These are phyloP conservation scores for Pneumocystis murina DNA, from an alignment of 1,139 yeast genomes.

Conservation along the genomic window DNA sequence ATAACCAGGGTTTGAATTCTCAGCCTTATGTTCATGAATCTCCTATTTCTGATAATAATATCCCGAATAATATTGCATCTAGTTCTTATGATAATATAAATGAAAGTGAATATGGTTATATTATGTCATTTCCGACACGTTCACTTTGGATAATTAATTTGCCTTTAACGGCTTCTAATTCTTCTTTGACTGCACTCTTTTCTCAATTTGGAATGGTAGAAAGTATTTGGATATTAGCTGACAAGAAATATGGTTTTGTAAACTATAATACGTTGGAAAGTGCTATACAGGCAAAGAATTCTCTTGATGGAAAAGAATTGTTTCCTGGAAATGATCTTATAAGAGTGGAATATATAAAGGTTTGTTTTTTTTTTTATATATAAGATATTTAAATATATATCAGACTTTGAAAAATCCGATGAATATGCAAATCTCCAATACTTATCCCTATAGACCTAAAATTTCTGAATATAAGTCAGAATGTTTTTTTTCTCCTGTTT, in stretches of 20 bases:
- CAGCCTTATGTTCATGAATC: neutral
- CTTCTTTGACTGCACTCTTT: conserved; percentile 33
- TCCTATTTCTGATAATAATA: neutral
- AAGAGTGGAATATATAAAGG: conserved; percentile 29
- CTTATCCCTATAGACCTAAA: neutral
- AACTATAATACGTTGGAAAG: conserved; percentile 58
- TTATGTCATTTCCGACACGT: conserved; percentile 39
- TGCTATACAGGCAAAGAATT: conserved; percentile 65
- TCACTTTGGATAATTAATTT: conserved; percentile 64
- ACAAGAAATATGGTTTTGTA: conserved; percentile 47
- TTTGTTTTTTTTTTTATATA: conserved; percentile 11
- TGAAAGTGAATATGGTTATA: neutral
- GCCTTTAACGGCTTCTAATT: conserved; percentile 38
- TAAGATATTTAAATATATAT: conserved; percentile 1
- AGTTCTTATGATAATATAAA: neutral
- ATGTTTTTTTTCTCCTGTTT: neutral
- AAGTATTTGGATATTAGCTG: conserved; percentile 43
- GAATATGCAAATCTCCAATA: neutral
- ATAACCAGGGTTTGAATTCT: conserved; percentile 7
- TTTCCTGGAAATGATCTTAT: conserved; percentile 46
- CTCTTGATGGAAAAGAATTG: conserved; percentile 66
- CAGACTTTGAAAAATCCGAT: neutral
- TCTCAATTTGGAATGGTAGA: conserved; percentile 40
- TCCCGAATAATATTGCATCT: neutral
- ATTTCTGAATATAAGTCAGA: neutral